A percentile compares a stretch with the other conserved stretches of the same genome.
Evolutionary conservation across 768 basidiomycete species (phyloP).

Genomic region (Sarcodon aspratus): DNA sequence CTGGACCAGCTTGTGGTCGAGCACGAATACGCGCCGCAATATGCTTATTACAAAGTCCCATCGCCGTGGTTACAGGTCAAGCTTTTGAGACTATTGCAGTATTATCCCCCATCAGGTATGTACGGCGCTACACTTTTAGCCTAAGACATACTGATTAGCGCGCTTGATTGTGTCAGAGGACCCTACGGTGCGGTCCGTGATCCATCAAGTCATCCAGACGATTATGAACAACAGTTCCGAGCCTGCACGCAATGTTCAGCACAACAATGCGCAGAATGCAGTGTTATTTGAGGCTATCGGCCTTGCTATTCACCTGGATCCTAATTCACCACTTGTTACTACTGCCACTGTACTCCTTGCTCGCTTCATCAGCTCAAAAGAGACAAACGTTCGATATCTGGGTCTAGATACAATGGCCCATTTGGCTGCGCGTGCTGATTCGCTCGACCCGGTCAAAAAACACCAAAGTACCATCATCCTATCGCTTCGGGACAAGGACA

Average conservation of each 20-base stretch:
- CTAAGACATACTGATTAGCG: constrained; percentile 2
- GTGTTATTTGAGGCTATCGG: constrained; percentile 98
- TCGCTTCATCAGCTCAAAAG: constrained; percentile 93
- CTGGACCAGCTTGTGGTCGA: constrained; percentile 73
- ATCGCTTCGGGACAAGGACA: constrained; percentile 92
- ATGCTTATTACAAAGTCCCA: constrained; percentile 96
- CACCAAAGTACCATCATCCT: constrained; percentile 95
- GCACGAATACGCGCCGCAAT: constrained; percentile 78
- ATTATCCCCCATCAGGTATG: constrained; percentile 90
- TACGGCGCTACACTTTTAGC: neutral
- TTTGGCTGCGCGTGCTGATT: constrained; percentile 87
- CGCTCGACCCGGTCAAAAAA: constrained; percentile 84
- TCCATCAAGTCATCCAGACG: constrained; percentile 78
- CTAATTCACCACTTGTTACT: constrained; percentile 78
- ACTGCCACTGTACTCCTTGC: constrained; percentile 87
- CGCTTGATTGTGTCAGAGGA: constrained; percentile 48
- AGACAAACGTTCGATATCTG: constrained; percentile 96
- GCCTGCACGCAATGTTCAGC: constrained; percentile 88
- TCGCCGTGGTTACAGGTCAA: constrained; percentile 98
- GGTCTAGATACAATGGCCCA: constrained; percentile 98
- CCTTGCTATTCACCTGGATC: constrained; percentile 91
- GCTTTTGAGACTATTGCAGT: constrained; percentile 83
- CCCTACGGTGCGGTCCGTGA: constrained; percentile 57
- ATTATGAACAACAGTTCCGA: constrained; percentile 90
- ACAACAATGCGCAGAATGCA: constrained; percentile 97